Conservation (phyloP, 768 basidiomycete genomes). For the Sporobolomyces roseus region DNA sequence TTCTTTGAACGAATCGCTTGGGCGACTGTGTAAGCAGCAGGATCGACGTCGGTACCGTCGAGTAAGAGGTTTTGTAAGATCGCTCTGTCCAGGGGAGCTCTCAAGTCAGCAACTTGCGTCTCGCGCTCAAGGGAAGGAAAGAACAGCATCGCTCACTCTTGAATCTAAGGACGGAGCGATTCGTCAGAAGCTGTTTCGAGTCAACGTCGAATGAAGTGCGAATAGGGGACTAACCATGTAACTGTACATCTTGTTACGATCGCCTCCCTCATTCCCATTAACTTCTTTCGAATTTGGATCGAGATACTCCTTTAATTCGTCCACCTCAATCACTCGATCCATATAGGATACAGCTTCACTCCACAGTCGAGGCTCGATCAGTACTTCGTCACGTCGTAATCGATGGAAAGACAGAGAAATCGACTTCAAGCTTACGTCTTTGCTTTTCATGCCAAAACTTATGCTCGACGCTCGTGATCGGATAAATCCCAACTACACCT, state of each 20-base stretch:
- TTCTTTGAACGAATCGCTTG: slow-evolving; percentile 16
- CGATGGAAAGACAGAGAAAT: neutral
- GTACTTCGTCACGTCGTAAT: no score
- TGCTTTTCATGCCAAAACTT: slow-evolving; percentile 40
- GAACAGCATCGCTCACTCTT: slow-evolving; percentile 26
- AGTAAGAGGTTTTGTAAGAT: slow-evolving; percentile 36
- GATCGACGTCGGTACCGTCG: slow-evolving; percentile 34
- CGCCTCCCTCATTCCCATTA: neutral
- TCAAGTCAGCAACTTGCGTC: neutral
- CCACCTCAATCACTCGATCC: slow-evolving; percentile 20
- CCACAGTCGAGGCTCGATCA: no score
- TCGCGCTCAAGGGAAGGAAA: neutral
- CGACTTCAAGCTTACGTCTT: neutral
- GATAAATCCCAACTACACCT: slow-evolving; percentile 38
- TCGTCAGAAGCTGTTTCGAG: neutral
- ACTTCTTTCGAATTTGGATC: slow-evolving; percentile 23
- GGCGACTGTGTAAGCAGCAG: slow-evolving; percentile 30
- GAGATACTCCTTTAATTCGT: slow-evolving; percentile 28
- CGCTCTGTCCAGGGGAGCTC: slow-evolving; percentile 8
- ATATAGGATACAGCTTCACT: slow-evolving; percentile 31
- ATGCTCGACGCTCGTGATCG: slow-evolving; percentile 37
- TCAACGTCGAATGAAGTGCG: no score
- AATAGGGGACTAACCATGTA: slow-evolving; percentile 28
- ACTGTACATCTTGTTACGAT: slow-evolving; percentile 27
- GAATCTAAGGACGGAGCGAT: slow-evolving; percentile 19